These are phyloP conservation scores for Saussurea involucrata DNA, from an alignment of 129 eudicot genomes.

Conservation along the genomic window DNA sequence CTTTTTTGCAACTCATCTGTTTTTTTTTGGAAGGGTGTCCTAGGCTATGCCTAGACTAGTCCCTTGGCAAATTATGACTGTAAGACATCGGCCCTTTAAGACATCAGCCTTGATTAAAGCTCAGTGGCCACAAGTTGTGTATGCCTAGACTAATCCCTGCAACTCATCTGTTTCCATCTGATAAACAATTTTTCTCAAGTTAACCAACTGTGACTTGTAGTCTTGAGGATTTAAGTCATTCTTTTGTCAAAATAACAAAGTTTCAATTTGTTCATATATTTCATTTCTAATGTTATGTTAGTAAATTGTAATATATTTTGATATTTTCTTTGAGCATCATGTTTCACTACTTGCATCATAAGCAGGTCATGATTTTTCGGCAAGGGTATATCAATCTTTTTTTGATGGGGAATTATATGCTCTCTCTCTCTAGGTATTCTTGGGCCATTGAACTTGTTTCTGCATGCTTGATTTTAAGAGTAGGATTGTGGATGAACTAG, in stretches of 20 bases:
- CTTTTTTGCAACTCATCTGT: no score
- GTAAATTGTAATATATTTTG: neutral
- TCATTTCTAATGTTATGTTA: neutral
- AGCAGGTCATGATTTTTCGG: neutral
- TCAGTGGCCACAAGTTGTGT: no score
- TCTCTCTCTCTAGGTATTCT: no score
- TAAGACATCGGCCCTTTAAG: no score
- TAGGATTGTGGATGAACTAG: neutral
- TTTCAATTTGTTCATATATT: neutral
- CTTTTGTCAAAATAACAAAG: neutral
- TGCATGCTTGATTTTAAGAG: neutral
- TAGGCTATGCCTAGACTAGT: no score
- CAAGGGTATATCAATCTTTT: no score
- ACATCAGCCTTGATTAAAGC: no score
- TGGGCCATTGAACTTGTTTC: neutral
- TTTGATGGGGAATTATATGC: no score
- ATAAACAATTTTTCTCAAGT: neutral
- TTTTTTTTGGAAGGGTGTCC: no score
- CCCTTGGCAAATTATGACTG: no score
- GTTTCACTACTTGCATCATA: neutral
- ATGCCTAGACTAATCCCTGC: no score
- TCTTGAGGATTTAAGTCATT: neutral
- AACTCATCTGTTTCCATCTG: neutral
- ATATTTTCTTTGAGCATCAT: neutral
- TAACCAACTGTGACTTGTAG: neutral